Evolutionary conservation across 257 asterid species (phyloP), one percentile per base, ranked within the genome.

Genomic region (Salvia splendens): DNA sequence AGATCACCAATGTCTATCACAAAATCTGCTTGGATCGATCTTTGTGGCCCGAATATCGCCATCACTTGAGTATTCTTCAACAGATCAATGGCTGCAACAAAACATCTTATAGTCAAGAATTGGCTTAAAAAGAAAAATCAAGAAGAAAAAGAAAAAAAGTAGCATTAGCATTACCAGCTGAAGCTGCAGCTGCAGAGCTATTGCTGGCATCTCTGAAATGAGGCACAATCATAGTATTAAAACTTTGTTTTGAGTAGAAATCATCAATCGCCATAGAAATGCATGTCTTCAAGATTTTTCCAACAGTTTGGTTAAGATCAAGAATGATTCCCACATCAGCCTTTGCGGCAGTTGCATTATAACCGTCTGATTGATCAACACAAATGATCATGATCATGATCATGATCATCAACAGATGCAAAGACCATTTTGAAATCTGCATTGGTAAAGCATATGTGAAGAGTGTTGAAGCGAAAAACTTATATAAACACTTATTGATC

Each of bases 31-130:
- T 78, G 66, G 8, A 45, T 20, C 3, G 83, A 83, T 17, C 16
- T 68, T 12, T 69, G 73, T 45, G 84, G 86, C 32, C 85, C 82
- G 7, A 80, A 11, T 28, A 83, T 74, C 12, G 85, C 84, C 48
- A 41, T 75, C 76, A 73, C 86, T 56, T 73, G 50, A 9, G 77
- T 74, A 24, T 76, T 66, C 57, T 73, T 78, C 67, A 83, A 30
- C 67, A 83, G 56, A 48, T 72, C 56, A 1, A 81, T 71, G 47
- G 84, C 88, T 83, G 78, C 80, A 75, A 48, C 36, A 40, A 9
- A 53, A 24, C 30, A 24, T 24, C 30, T 24, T 24, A 24, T 24
- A 24, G 30, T 24, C 30, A 24, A 24, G 30, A 24, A 24, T 24
- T 24, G 7, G 0, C 12, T 12, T 5, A 52, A 10, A 3, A 24